phyloP scores from a whole-genome alignment of 352 stramenopile species.

The Phytopythium oedochilum region DNA sequence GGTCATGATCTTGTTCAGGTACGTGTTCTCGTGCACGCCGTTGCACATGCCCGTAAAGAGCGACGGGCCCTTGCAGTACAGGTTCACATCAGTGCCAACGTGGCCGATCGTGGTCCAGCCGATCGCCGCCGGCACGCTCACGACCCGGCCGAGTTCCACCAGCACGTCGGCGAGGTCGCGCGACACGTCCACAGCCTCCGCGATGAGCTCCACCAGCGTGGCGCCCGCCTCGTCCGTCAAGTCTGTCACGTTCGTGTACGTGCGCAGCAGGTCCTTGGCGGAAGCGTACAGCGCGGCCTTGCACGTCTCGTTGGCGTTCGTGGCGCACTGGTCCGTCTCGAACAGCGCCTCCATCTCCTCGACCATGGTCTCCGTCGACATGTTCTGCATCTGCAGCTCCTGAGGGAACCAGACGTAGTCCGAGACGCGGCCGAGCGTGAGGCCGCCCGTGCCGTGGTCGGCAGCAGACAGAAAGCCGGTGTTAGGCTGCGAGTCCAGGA shows the following conservation, averaged over 20 bases:
- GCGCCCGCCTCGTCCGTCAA: conserved; percentile 20
- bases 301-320: conserved; percentile 33
- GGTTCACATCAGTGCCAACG: conserved; percentile 65
- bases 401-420: conserved; percentile 51
- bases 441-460: conserved; percentile 61
- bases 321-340: conserved; percentile 24
- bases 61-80: conserved; percentile 63
- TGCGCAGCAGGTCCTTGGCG: conserved; percentile 37
- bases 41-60: conserved; percentile 61
- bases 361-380: conserved; percentile 58
- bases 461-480: conserved; percentile 50
- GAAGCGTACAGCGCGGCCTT: conserved; percentile 30
- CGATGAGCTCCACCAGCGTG: conserved; percentile 30
- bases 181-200: conserved; percentile 37
- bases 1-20: conserved; percentile 75
- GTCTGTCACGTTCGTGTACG: conserved; percentile 50
- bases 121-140: conserved; percentile 37
- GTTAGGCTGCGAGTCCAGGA: conserved; percentile 40
- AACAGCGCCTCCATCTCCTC: conserved; percentile 30
- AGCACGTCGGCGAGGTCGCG: conserved; percentile 36
- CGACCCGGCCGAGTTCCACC: conserved; percentile 49
- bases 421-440: conserved; percentile 43
- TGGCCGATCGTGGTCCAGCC: conserved; percentile 62
- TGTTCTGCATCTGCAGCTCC: conserved; percentile 41
- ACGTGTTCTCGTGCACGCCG: conserved; percentile 60